Percentiles rank a stretch among this genome's conserved stretches.
These are phyloP conservation scores for Penicillium dipodomyicola DNA, from an alignment of 495 filamentous ascomycete genomes.

Conservation along the genomic window DNA sequence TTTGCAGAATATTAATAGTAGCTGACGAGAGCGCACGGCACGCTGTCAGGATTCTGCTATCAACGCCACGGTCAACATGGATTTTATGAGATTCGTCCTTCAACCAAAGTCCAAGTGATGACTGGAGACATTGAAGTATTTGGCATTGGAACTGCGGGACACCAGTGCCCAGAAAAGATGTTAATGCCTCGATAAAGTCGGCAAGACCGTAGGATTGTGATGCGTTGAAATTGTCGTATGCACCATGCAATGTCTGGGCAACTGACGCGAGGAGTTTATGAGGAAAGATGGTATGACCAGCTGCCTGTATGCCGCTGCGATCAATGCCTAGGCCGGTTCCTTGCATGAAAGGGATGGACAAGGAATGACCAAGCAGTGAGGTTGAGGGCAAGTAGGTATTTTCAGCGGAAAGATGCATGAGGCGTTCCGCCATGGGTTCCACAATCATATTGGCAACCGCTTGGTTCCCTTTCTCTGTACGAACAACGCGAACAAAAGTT, in stretches of 20 bases:
- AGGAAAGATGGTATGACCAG: conserved; percentile 21
- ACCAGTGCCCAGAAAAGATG: conserved; percentile 41
- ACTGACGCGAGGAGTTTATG: conserved; percentile 28
- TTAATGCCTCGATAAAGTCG: conserved; percentile 40
- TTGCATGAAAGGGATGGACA: conserved; percentile 35
- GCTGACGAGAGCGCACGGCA: conserved; percentile 37
- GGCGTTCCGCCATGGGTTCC: conserved; percentile 64
- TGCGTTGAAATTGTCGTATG: conserved; percentile 32
- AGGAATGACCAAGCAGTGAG: conserved; percentile 36
- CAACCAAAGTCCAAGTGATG: conserved; percentile 33
- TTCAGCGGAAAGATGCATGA: conserved; percentile 21
- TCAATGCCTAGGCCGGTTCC: conserved; percentile 12
- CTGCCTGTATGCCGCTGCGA: background rate
- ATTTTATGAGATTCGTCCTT: conserved; percentile 34
- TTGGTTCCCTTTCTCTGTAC: conserved; percentile 63
- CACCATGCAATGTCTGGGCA: conserved; percentile 25
- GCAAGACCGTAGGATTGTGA: conserved; percentile 26
- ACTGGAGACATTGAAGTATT: conserved; percentile 35
- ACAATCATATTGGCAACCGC: conserved; percentile 59
- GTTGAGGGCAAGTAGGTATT: conserved; percentile 31
- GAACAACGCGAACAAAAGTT: conserved; percentile 55
- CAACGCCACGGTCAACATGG: conserved; percentile 27
- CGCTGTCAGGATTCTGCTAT: conserved; percentile 41
- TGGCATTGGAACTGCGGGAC: conserved; percentile 27
- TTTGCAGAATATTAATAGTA: conserved; percentile 38